Evolutionary conservation across 441 rosid genomes (phyloP), one percentile per base, ranked within the genome.

Genomic region (Adansonia rubrostipa): DNA sequence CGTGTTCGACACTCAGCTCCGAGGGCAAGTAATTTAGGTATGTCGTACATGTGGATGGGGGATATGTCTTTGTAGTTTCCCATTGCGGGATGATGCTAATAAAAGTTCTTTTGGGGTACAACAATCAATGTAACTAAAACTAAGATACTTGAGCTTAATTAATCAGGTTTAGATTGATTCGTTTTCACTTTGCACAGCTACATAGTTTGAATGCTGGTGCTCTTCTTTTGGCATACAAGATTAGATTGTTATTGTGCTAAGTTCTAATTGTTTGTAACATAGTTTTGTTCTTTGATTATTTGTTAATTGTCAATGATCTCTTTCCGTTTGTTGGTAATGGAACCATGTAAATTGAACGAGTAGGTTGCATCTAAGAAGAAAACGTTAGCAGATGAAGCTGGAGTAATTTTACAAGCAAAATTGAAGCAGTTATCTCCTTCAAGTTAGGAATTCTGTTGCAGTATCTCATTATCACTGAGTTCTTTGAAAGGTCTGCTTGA

Each of bases 321-420:
- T 15, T 45, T 28, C 44, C 17, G 0, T 33, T n/a, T 54, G n/a
- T 72, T 3, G 5, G 42, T 77, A 3, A 75, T 20, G 22, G 6
- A 19, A 10, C 10, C 70, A 15, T 66, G 69, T 80, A 24, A 74
- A 62, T 77, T 3, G 42, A 72, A 9, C 78, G 40, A 77, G 85
- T 89, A 94, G 99, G 92, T 96, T 74, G 92, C 97, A 24, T 82
- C 98, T 4, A 93, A 92, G 81, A 96, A 96, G 98, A 94, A 93
- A 86, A 86, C 76, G 9, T 78, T 91, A 51, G 93, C 97, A 28
- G 98, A 94, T 80, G 99, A 96, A 85, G 98, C 93, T 14, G 92
- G 90, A 36, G 90, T 85, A 77, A 77, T 92, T 54, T 84, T 94
- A 77, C 98, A 94, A 82, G 82, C 91, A 24, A 94, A 89, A 80